Base-by-base conservation (phyloP, 345 rosid species). In the Bruguiera sexangula region DNA sequence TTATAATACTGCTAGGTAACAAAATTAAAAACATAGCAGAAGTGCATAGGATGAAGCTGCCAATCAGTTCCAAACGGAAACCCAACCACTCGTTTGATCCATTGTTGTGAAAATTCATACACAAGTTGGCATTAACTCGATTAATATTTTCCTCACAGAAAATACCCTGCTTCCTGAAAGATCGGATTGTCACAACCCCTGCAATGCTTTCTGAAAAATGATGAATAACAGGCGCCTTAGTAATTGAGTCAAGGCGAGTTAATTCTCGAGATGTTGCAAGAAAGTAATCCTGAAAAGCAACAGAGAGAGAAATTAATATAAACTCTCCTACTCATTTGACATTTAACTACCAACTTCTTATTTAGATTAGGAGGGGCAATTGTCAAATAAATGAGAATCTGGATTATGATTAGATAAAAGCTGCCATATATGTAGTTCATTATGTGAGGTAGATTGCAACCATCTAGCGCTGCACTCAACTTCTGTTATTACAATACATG, bases 11-110 rank as follows among this genome's bases (percentile, higher is more conserved):
- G 82, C 96, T 85, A 24, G 98, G 98, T 37, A 94, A 79, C 74
- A 89, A 31, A 54, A 88, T 88, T 92, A 94, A 84, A 84, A 86
- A 88, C 82, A 87, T 22, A 62, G 93, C 86, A 24, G 93, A 86
- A 56, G 83, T 32, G 80, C 96, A 94, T 51, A 94, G 92, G 58
- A 86, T 79, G 79, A 85, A 46, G 74, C 95, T 88, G n/a, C 96
- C 98, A 15, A 91, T 65, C 20, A 91, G 73, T 71, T 94, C 93
- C 79, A 89, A 68, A 19, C 95, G 90, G 69, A 94, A 88, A n/a
- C 95, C 97, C 64, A 94, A 73, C 98, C 98, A 94, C 65, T 89
- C 97, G 63, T 94, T 94, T 0, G 95, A 89, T 39, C 96, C 96
- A 39, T 85, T 80, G 70, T 94, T 94, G 85, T 91, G 96, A 81